Evolutionary conservation across 179 eudicot genomes (phyloP).

Genomic region (Beta corolliflora): DNA sequence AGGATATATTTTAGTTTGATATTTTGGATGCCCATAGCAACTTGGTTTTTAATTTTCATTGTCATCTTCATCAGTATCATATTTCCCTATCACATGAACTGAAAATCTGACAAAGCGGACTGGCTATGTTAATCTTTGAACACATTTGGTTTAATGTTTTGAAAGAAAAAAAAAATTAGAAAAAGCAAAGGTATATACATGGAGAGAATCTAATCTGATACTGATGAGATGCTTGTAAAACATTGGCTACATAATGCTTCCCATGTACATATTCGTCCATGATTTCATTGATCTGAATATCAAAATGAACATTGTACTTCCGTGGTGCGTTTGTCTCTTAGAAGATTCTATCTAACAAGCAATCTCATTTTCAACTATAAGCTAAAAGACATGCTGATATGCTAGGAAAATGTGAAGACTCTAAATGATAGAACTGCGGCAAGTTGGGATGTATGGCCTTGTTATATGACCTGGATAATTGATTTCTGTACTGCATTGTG

Average conservation of each 20-base stretch:
- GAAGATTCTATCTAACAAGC: neutral
- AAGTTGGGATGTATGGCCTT: neutral
- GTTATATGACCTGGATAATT: neutral
- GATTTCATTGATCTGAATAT: neutral
- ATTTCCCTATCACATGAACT: neutral
- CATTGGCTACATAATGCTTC: neutral
- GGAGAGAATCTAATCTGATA: neutral
- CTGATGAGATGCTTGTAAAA: neutral
- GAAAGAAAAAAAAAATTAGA: neutral
- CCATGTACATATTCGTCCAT: neutral
- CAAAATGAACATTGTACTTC: neutral
- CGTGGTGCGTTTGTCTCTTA: neutral
- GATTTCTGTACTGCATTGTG: neutral
- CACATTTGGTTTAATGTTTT: neutral
- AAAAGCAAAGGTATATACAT: neutral
- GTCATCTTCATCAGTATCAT: neutral
- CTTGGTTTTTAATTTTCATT: neutral
- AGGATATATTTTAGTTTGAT: slow-evolving; percentile 39
- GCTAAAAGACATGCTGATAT: neutral
- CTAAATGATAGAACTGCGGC: neutral
- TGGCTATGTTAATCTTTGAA: neutral
- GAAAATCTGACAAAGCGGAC: neutral
- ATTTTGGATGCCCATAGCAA: neutral
- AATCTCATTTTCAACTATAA: neutral
- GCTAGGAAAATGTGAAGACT: neutral